A percentile compares a stretch with the other conserved stretches of the same genome.
These are phyloP conservation scores for Triangularia verruculosa DNA, from an alignment of 2,329 filamentous ascomycete genomes.

Conservation along the genomic window DNA sequence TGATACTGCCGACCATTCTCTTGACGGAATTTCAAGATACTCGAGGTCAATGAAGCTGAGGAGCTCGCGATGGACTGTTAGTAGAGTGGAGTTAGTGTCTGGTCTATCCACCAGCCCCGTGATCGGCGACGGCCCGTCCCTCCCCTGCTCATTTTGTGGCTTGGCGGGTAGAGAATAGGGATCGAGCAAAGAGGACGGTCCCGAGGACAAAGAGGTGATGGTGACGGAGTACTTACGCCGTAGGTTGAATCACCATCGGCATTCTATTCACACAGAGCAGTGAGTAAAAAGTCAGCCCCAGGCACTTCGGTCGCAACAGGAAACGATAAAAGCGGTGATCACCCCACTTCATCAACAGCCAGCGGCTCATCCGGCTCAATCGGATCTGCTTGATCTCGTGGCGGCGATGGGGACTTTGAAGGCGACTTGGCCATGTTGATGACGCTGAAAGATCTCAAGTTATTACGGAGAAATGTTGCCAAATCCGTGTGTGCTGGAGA, in stretches of 20 bases:
- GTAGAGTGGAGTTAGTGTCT: background rate
- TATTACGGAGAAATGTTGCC: too few relatives aligned
- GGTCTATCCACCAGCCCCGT: background rate
- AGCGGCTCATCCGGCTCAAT: background rate
- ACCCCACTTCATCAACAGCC: background rate
- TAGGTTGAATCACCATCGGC: slow-evolving; percentile 5
- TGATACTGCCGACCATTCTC: slow-evolving; percentile 21
- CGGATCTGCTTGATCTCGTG: background rate
- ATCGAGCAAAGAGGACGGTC: too few relatives aligned
- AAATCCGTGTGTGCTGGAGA: background rate
- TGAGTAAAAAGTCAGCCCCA: background rate
- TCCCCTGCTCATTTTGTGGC: too few relatives aligned
- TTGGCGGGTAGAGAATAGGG: too few relatives aligned
- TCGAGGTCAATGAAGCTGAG: slow-evolving; percentile 15
- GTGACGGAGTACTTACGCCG: background rate
- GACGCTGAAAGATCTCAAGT: too few relatives aligned
- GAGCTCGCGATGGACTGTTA: slow-evolving; percentile 5
- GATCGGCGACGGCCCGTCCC: background rate
- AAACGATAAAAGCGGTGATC: background rate
- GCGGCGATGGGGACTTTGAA: background rate
- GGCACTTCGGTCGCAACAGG: background rate
- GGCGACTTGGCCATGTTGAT: background rate
- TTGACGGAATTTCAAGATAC: slow-evolving; percentile 11
- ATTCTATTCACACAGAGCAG: background rate
- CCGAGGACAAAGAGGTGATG: background rate